Base-by-base conservation (phyloP, 169 alveolate genomes). In the Plasmodium sp. region DNA sequence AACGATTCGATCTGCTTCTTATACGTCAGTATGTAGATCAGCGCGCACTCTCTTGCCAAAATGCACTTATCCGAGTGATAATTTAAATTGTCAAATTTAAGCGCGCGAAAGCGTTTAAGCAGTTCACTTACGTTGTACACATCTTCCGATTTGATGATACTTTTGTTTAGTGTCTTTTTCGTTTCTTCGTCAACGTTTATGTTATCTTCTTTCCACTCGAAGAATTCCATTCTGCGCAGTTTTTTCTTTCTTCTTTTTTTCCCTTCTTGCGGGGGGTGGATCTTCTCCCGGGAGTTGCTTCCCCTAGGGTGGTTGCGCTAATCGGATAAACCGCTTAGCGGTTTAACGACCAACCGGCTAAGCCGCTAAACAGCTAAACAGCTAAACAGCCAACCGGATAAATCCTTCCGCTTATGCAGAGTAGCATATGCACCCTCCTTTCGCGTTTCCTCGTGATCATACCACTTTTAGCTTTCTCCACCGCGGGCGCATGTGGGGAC, bases 51-150 rank as follows among this genome's bases (percentile, higher is more conserved):
- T 84, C 93, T 72, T 58, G 93, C 93, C 58, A 84, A 84, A 18
- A 84, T 73, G 31, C 93, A 84, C 41, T 74, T 84, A 54, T 84
- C 93, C 51, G 84, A 72, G 41, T 84, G 93, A 48, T 84, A 84
- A 73, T 84, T 73, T 84, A 84, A 84, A 48, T 84, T 84, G n/a
- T 84, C 93, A 84, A 84, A 84, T 73, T 73, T 84, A 5, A 84
- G 56, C 5, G 79, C 34, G 33, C 93, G 93, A 84, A 84, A 84
- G 14, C 14, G 33, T 74, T 73, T 74, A 72, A 84, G 36, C 16
- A 27, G 36, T 2, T 72, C 22, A 14, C 18, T 10, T 73, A 84
- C 77, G 10, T 33, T 33, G 51, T 14, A 22, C 6, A 84, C 84
- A 84, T 84, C 93, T n/a, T 72, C 22, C 18, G 74, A 36, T 27